Percentiles rank a stretch among this genome's conserved stretches.
Evolutionary conservation across 495 filamentous ascomycete species (phyloP).

Genomic region (Parathielavia appendiculata): DNA sequence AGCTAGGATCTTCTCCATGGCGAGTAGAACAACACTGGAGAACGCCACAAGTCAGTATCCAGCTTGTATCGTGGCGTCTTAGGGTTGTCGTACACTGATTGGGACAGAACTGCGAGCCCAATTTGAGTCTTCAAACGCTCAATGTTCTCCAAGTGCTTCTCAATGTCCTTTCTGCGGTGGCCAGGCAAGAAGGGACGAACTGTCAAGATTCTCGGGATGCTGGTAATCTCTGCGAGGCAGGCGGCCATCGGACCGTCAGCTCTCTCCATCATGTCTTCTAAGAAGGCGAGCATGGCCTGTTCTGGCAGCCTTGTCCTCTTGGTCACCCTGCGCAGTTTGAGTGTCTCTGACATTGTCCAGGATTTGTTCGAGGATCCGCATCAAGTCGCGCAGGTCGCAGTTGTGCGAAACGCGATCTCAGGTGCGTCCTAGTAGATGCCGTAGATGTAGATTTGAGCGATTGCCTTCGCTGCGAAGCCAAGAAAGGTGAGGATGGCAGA

Average conservation of each 20-base stretch:
- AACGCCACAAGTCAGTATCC: background rate
- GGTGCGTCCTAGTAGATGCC: background rate
- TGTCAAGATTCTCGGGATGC: background rate
- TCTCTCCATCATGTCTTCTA: background rate
- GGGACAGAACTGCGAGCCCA: background rate
- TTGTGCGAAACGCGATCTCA: background rate
- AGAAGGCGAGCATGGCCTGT: background rate
- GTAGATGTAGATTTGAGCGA: background rate
- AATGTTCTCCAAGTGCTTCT: constrained; percentile 1
- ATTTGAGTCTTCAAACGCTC: background rate
- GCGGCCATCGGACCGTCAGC: background rate
- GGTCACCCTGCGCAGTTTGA: too few species aligned
- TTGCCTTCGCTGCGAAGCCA: background rate
- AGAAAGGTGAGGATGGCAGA: background rate
- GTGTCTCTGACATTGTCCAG: background rate
- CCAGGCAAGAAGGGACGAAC: background rate
- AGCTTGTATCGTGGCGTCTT: background rate
- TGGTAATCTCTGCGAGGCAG: background rate
- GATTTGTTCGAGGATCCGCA: background rate
- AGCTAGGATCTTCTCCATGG: background rate
- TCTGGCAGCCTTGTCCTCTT: background rate
- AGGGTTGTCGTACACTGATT: background rate
- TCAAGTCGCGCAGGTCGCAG: background rate
- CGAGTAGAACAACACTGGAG: background rate
- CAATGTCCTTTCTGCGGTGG: background rate